Percentiles rank a stretch among this genome's conserved stretches.
phyloP scores from a whole-genome alignment of 2,329 filamentous ascomycete species.

The Ophiostoma ulmi region DNA sequence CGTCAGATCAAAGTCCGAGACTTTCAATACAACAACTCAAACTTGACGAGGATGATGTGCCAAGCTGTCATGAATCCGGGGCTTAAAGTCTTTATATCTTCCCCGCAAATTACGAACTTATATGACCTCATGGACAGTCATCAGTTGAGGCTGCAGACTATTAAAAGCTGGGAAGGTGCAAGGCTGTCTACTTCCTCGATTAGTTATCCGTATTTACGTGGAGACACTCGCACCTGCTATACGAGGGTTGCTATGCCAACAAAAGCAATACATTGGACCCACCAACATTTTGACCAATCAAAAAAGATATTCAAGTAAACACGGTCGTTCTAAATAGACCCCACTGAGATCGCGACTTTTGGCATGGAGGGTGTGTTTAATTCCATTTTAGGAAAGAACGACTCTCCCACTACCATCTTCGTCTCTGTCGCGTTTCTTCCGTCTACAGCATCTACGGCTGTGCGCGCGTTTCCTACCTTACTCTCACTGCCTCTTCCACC shows the following conservation, averaged over 20 bases:
- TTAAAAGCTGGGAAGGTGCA: not conserved
- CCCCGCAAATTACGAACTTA: not conserved
- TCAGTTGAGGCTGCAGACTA: not conserved
- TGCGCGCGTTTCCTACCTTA: not conserved
- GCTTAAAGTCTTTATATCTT: not conserved
- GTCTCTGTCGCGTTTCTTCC: not conserved
- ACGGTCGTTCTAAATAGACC: slow-evolving; percentile 18
- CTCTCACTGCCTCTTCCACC: not conserved
- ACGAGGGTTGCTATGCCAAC: slow-evolving; percentile 25
- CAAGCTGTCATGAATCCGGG: not conserved
- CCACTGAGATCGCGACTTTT: slow-evolving; percentile 25
- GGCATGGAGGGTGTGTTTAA: slow-evolving; percentile 15
- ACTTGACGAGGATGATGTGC: not conserved
- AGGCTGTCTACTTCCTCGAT: not conserved
- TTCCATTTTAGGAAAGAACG: slow-evolving; percentile 10
- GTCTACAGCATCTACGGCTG: not conserved
- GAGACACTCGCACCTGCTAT: not conserved
- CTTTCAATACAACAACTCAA: not conserved
- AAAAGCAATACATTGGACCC: not conserved
- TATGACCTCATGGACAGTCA: slow-evolving; percentile 4
- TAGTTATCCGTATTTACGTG: not conserved
- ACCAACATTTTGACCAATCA: slow-evolving; percentile 16
- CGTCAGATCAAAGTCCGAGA: too few relatives aligned
- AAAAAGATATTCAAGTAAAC: slow-evolving; percentile 19
- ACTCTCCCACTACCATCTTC: not conserved